Evolutionary conservation across 2,329 filamentous ascomycete species (phyloP).

Genomic region (Fusarium sp.): DNA sequence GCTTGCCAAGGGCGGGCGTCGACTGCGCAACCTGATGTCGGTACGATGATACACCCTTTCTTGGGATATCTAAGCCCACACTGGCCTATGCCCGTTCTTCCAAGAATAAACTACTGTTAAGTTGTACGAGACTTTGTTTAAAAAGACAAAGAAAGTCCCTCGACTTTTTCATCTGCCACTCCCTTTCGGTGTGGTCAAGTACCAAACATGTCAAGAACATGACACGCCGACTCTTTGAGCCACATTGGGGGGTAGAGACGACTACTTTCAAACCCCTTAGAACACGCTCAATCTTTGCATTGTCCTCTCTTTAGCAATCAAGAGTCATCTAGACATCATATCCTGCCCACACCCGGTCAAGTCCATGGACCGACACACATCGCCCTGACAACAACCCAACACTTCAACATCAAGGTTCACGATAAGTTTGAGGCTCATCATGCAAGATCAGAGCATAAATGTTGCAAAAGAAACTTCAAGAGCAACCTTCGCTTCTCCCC

Average conservation of each 20-base stretch:
- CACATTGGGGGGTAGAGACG: neutral
- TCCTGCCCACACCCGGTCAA: neutral
- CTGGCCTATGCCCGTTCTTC: neutral
- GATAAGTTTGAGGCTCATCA: neutral
- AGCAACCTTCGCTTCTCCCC: neutral
- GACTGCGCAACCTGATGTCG: neutral
- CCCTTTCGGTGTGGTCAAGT: neutral
- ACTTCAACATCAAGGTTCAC: neutral
- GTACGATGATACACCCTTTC: neutral
- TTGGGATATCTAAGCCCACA: neutral
- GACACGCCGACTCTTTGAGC: neutral
- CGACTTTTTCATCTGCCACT: neutral
- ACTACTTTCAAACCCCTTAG: neutral
- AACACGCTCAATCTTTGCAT: neutral
- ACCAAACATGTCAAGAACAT: neutral
- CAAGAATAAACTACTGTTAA: neutral
- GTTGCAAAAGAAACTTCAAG: neutral
- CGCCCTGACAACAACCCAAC: too few species aligned
- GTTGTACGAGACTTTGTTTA: neutral
- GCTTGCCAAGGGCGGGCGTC: too few species aligned
- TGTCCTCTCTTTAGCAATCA: neutral
- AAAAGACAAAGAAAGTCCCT: neutral
- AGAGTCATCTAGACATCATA: neutral
- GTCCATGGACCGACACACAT: neutral
- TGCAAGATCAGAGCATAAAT: neutral